Conservation (phyloP, 805 yeast species). For the Priceomyces medius region DNA sequence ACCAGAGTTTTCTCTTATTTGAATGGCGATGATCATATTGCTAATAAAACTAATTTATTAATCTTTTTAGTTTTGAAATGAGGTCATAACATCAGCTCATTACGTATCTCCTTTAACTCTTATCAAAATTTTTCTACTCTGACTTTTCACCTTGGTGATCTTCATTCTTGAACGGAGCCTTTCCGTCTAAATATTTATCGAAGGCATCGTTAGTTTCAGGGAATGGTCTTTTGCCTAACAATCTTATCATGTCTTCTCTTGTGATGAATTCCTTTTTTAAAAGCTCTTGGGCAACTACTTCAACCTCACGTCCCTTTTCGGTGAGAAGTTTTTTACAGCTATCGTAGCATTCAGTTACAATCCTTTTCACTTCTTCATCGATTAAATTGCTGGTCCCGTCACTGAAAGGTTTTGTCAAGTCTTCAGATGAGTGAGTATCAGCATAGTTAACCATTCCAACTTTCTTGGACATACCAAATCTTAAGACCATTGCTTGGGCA, state of each 20-base stretch:
- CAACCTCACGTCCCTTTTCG: conserved; percentile 74
- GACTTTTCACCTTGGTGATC: conserved; percentile 28
- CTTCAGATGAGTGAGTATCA: conserved; percentile 65
- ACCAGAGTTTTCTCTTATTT: no score
- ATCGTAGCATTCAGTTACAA: conserved; percentile 72
- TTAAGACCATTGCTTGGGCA: conserved; percentile 91
- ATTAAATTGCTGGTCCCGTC: conserved; percentile 80
- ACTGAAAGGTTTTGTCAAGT: conserved; percentile 81
- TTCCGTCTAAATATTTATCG: conserved; percentile 63
- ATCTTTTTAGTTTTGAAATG: no score
- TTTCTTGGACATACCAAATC: conserved; percentile 85
- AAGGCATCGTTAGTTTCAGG: conserved; percentile 89
- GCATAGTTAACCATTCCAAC: conserved; percentile 80
- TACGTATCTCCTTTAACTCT: neutral
- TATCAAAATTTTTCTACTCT: neutral
- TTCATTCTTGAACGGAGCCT: conserved; percentile 38
- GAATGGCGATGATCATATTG: no score
- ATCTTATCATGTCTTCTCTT: conserved; percentile 87
- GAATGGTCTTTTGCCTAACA: conserved; percentile 90
- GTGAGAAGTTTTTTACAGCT: conserved; percentile 67
- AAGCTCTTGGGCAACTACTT: conserved; percentile 82
- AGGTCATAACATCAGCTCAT: no score
- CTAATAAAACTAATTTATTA: no score
- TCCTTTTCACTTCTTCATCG: conserved; percentile 78
- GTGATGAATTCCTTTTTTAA: conserved; percentile 86